phyloP scores from a whole-genome alignment of 208 protist genomes.

The Angomonas ambiguus region DNA sequence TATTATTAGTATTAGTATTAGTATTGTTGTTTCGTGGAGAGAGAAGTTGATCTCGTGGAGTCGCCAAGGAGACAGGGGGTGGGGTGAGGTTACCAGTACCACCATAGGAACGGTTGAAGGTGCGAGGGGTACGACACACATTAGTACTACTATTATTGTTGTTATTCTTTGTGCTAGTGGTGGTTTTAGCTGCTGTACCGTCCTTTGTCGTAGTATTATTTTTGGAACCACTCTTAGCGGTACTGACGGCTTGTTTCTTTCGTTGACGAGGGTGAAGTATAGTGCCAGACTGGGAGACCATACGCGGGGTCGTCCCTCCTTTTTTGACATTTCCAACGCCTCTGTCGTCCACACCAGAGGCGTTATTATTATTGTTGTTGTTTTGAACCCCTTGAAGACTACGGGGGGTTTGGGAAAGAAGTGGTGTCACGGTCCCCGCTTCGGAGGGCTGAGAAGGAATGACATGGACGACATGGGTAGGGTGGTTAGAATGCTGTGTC shows the following conservation, averaged over 20 bases:
- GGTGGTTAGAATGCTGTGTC: neutral
- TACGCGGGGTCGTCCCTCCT: neutral
- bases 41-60: neutral
- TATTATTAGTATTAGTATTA: too few relatives aligned
- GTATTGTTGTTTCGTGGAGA: neutral
- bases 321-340: neutral
- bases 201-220: too few relatives aligned
- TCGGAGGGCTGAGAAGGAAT: conserved; percentile 6
- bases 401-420: neutral
- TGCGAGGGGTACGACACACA: neutral
- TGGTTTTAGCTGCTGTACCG: too few relatives aligned
- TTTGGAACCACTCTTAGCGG: neutral
- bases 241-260: neutral
- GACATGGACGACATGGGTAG: neutral
- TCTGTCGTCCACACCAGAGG: neutral
- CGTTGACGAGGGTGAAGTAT: neutral
- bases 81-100: neutral
- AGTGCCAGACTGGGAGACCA: neutral
- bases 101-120: neutral
- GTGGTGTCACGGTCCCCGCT: neutral
- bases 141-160: neutral
- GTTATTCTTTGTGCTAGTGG: neutral
- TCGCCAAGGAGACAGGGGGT: neutral
- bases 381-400: too few relatives aligned
- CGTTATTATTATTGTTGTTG: too few relatives aligned